phyloP scores from a whole-genome alignment of 2,329 filamentous ascomycete genomes.

The Escovopsis sp. region DNA sequence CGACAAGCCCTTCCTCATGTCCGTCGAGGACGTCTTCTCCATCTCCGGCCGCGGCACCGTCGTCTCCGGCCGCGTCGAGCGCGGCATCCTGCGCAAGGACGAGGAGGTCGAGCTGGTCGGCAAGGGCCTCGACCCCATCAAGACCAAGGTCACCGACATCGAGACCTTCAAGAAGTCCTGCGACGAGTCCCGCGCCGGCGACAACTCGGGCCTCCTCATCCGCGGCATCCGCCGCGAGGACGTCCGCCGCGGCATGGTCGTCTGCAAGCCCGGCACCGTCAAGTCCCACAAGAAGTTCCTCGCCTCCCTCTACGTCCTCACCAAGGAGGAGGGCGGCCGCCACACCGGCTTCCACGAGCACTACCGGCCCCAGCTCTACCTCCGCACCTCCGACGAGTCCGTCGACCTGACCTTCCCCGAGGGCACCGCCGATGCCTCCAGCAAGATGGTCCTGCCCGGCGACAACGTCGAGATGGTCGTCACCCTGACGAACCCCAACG shows the following conservation, averaged over 20 bases:
- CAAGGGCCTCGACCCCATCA: constrained; percentile 68
- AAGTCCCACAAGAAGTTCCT: constrained; percentile 88
- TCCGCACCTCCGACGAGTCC: constrained; percentile 77
- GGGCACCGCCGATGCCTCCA: constrained; percentile 53
- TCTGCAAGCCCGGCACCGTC: constrained; percentile 67
- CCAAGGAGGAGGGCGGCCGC: constrained; percentile 94
- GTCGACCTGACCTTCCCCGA: constrained; percentile 78
- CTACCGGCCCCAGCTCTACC: constrained; percentile 93
- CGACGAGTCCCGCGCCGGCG: constrained; percentile 87
- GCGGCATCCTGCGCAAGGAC: constrained; percentile 86
- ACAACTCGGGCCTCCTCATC: constrained; percentile 95
- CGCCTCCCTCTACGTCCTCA: constrained; percentile 89
- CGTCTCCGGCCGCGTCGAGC: constrained; percentile 92
- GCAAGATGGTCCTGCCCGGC: constrained; percentile 89
- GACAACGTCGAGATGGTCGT: constrained; percentile 98
- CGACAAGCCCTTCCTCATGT: constrained; percentile 99
- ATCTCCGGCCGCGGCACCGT: constrained; percentile 92
- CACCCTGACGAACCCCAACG: constrained; percentile 70
- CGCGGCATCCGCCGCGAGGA: constrained; percentile 95
- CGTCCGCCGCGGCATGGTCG: constrained; percentile 85
- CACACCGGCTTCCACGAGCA: constrained; percentile 92
- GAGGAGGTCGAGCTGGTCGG: constrained; percentile 89
- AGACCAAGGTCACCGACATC: constrained; percentile 99
- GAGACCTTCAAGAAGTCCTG: constrained; percentile 99
- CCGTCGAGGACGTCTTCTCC: constrained; percentile 85